Conservation (phyloP, 2,329 filamentous ascomycete genomes). For the Trichoderma sp. region DNA sequence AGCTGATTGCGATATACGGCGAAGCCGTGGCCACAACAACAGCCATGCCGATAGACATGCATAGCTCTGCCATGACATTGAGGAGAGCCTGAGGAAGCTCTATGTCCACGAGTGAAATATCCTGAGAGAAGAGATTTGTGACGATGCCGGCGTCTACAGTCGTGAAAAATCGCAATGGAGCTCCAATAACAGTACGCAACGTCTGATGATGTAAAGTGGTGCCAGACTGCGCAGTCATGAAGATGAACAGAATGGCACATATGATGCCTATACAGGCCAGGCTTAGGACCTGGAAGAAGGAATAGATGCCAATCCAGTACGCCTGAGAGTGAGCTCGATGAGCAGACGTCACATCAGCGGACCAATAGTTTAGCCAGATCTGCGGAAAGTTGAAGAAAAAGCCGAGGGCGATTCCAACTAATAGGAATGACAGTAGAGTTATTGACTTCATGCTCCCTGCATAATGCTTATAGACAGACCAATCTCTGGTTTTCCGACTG, state of each 20-base stretch:
- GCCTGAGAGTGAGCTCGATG: conserved; percentile 24
- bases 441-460: conserved; percentile 33
- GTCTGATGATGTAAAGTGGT: conserved; percentile 38
- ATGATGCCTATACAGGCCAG: conserved; percentile 23
- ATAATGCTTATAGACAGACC: conserved; percentile 41
- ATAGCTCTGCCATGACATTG: conserved; percentile 34
- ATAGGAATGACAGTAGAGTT: conserved; percentile 29
- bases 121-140: conserved; percentile 50
- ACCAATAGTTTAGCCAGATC: conserved; percentile 48
- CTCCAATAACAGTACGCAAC: conserved; percentile 40
- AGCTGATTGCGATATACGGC: conserved; percentile 50
- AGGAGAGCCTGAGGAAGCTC: conserved; percentile 41
- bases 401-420: conserved; percentile 31
- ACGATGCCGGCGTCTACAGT: conserved; percentile 45
- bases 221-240: conserved; percentile 35
- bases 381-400: conserved; percentile 36
- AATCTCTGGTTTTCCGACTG: conserved; percentile 37
- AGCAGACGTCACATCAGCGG: conserved; percentile 32
- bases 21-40: conserved; percentile 47
- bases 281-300: conserved; percentile 27
- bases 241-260: conserved; percentile 32
- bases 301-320: conserved; percentile 40
- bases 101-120: conserved; percentile 45
- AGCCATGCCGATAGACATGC: conserved; percentile 45
- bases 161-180: conserved; percentile 46